Percentiles rank a stretch among this genome's conserved stretches.
Evolutionary conservation across 192 early-diverging fungal genomes (phyloP).

Genomic region (Coemansia sp.): DNA sequence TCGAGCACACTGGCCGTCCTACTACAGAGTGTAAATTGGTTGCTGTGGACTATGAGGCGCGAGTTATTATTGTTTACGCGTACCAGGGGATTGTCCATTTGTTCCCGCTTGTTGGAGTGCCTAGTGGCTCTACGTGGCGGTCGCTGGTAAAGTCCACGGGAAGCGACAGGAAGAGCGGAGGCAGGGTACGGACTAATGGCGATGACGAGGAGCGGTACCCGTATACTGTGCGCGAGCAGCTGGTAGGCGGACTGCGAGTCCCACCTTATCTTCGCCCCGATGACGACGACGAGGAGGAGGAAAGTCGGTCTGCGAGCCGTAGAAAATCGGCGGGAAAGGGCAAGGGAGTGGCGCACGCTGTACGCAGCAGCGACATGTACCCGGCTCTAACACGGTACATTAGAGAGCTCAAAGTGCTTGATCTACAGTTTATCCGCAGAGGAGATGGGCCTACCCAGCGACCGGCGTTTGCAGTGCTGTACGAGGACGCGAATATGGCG

Average conservation of each 20-base stretch:
- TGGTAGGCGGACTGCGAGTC: conserved; percentile 14
- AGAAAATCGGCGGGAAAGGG: conserved; percentile 28
- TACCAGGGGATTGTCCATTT: conserved; percentile 75
- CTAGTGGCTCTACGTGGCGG: conserved; percentile 10
- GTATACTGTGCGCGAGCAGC: conserved; percentile 27
- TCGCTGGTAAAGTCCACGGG: conserved; percentile 1
- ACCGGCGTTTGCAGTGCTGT: conserved; percentile 42
- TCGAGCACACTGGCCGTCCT: conserved; percentile 61
- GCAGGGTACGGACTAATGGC: background rate
- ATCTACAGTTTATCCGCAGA: conserved; percentile 35
- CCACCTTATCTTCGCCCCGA: conserved; percentile 21
- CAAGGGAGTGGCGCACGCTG: conserved; percentile 28
- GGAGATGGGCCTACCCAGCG: too few species aligned
- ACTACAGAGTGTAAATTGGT: conserved; percentile 59
- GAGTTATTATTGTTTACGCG: conserved; percentile 61
- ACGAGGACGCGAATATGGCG: conserved; percentile 44
- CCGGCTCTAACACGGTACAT: conserved; percentile 33
- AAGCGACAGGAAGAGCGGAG: background rate
- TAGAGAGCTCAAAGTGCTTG: conserved; percentile 45
- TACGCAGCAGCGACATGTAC: conserved; percentile 41
- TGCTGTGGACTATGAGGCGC: conserved; percentile 60
- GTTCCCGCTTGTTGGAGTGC: conserved; percentile 55
- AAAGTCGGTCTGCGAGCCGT: background rate
- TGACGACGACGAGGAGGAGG: background rate
- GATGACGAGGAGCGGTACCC: conserved; percentile 13